phyloP scores from a whole-genome alignment of 2,329 filamentous ascomycete genomes.

The Byssochlamys sp. region DNA sequence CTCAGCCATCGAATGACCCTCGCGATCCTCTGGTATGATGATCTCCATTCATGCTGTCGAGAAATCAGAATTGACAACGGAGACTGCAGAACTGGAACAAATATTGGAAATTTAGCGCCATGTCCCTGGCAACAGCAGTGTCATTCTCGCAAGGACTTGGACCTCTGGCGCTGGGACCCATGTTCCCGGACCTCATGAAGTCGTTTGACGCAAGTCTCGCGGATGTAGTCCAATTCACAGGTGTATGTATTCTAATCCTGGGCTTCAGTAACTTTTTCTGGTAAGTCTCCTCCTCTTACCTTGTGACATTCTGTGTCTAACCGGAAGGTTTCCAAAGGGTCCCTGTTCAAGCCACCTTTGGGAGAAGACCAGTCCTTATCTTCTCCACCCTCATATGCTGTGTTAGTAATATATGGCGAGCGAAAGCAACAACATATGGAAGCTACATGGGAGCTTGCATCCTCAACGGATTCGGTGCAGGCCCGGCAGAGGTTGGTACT shows the following conservation, averaged over 20 bases:
- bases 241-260: slow-evolving; percentile 47
- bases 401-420: slow-evolving; percentile 49
- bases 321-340: slow-evolving; percentile 32
- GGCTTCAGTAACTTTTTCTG: slow-evolving; percentile 54
- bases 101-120: slow-evolving; percentile 42
- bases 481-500: slow-evolving; percentile 44
- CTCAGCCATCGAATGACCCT: slow-evolving; percentile 40
- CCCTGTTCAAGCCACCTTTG: slow-evolving; percentile 46
- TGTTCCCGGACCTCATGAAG: slow-evolving; percentile 51
- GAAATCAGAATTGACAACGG: background rate
- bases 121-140: slow-evolving; percentile 37
- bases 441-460: slow-evolving; percentile 57
- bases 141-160: slow-evolving; percentile 48
- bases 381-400: slow-evolving; percentile 45
- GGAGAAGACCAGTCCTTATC: slow-evolving; percentile 46
- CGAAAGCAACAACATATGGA: slow-evolving; percentile 47
- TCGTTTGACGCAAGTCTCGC: slow-evolving; percentile 46
- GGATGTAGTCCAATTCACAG: slow-evolving; percentile 48
- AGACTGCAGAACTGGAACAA: slow-evolving; percentile 38
- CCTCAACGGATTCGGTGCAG: slow-evolving; percentile 54
- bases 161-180: slow-evolving; percentile 47
- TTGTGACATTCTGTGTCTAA: background rate
- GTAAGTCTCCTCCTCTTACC: slow-evolving; percentile 20
- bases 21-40: slow-evolving; percentile 36
- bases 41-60: background rate